Base-by-base conservation (phyloP, 2,329 filamentous ascomycete species). In the Raffaelea ambrosiae region DNA sequence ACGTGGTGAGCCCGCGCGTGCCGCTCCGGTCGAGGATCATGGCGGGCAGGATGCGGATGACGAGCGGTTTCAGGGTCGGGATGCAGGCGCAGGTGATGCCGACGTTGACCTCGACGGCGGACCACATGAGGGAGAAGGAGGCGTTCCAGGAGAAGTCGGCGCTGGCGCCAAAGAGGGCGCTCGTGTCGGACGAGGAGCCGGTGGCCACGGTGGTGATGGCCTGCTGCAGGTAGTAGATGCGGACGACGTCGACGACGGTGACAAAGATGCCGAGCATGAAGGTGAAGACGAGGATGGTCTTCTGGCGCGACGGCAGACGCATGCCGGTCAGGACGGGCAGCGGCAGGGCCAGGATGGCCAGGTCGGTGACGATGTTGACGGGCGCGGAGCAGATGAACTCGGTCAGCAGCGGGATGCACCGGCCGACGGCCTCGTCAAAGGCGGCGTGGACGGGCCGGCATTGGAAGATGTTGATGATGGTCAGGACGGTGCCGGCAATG, bases 61-160 rank as follows among this genome's bases (percentile, higher is more conserved):
- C 81, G 7, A 97, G 70, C 1, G 91, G 90, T 61, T 96, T 96
- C 52, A 96, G 69, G 0, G 86, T 91, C 9, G 91, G 91, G n/a
- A 96, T 86, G 58, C 89, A 95, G 39, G 86, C 90, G 60, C 88
- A 95, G 54, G 89, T 84, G 56, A 96, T 89, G 18, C 88, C 90
- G 1, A 94, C 73, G 55, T 95, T 93, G 59, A 95, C 88, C 63
- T 96, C 90, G 47, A 96, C 81, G 13, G 84, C 86, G 16, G 86
- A 91, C 91, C 90, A 97, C 86, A 95, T 91, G 60, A 94, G 84
- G 0, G 88, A 87, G 5, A 89, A 68, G 1, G 87, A 88, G 1
- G 87, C 86, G 59, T 91, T 89, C 82, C 80, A 87, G 47, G 75
- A 67, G 57, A 81, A 81, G 49, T 80, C 69, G 2, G 63, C 58